Conservation (phyloP, 495 filamentous ascomycete species). For the Talaromyces nanjingensis region DNA sequence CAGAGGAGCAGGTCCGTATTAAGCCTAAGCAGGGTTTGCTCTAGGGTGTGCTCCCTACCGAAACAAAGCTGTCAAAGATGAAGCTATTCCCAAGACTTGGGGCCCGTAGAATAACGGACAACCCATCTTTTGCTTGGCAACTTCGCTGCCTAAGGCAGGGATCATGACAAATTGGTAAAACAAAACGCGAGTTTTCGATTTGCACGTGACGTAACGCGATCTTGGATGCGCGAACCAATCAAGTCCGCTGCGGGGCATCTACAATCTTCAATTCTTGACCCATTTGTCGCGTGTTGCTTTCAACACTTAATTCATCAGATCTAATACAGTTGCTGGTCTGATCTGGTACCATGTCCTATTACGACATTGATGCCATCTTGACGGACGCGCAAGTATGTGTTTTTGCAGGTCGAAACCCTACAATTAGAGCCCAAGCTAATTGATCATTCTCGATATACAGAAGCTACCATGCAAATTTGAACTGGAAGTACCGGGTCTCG, state of each 20-base stretch:
- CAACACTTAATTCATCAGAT: not conserved
- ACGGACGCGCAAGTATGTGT: slow-evolving; percentile 75
- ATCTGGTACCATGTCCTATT: slow-evolving; percentile 60
- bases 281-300: not conserved
- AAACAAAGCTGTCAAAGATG: too few relatives aligned
- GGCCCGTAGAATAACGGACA: too few relatives aligned
- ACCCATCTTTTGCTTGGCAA: too few relatives aligned
- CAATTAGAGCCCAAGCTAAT: slow-evolving; percentile 13
- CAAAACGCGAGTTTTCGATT: not conserved
- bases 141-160: not conserved
- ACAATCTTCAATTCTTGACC: not conserved
- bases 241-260: not conserved
- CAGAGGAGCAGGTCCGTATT: too few relatives aligned
- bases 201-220: not conserved
- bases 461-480: slow-evolving; percentile 95
- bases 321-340: too few relatives aligned
- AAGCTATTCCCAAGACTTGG: too few relatives aligned
- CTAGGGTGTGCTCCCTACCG: too few relatives aligned
- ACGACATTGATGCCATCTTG: slow-evolving; percentile 88
- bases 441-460: slow-evolving; percentile 30
- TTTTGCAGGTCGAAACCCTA: not conserved
- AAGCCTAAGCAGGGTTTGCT: too few relatives aligned
- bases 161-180: not conserved
- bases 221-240: not conserved
- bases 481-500: slow-evolving; percentile 76